These are phyloP conservation scores for Pisolithus tinctorius DNA, from an alignment of 768 basidiomycete genomes.

Conservation along the genomic window DNA sequence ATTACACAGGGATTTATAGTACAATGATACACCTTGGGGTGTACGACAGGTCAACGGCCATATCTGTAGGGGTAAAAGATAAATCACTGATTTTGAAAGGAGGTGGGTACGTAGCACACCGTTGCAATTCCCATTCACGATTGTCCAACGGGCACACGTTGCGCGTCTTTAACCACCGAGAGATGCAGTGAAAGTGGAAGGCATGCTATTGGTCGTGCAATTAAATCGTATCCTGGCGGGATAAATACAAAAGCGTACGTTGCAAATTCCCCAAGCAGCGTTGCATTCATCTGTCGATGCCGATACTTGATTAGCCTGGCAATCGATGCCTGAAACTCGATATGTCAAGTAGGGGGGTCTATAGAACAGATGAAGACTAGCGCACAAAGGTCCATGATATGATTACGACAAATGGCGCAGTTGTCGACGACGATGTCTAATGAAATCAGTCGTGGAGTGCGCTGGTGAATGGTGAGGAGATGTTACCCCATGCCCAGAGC, in stretches of 20 bases:
- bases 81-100: neutral
- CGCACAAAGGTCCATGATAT: constrained; percentile 99
- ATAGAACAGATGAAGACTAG: neutral
- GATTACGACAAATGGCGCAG: constrained; percentile 98
- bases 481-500: constrained; percentile 95
- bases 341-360: constrained; percentile 4
- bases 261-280: constrained; percentile 98
- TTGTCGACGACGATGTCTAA: constrained; percentile 98
- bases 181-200: constrained; percentile 99
- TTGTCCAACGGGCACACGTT: constrained; percentile 95
- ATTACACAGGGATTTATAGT: constrained; percentile 13
- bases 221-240: neutral
- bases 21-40: constrained; percentile 6
- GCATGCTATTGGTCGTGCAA: constrained; percentile 60
- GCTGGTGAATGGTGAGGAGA: neutral
- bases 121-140: constrained; percentile 95
- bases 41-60: constrained; percentile 28
- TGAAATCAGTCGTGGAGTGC: constrained; percentile 5
- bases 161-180: constrained; percentile 96
- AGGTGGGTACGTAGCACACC: constrained; percentile 42
- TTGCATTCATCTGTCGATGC: constrained; percentile 96
- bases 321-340: constrained; percentile 79
- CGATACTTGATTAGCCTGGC: constrained; percentile 97
- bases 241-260: constrained; percentile 40
- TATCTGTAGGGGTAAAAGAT: constrained; percentile 23